Evolutionary conservation across 2,329 filamentous ascomycete species (phyloP).

Genomic region (Pyrenochaeta sp.): DNA sequence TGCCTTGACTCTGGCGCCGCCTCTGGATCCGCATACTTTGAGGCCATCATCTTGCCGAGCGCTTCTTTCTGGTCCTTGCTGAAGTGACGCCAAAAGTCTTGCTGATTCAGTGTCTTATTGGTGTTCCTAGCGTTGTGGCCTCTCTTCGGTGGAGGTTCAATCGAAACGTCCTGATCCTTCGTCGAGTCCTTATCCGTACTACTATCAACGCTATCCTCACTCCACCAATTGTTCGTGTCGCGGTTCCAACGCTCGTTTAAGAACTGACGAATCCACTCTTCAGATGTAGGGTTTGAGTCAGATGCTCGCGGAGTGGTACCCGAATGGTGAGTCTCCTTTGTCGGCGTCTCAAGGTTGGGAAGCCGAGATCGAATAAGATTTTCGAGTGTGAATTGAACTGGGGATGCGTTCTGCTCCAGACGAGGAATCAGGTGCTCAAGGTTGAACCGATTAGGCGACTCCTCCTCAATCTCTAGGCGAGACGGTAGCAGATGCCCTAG

Average conservation of each 20-base stretch:
- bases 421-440: constrained; percentile 51
- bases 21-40: constrained; percentile 49
- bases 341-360: constrained; percentile 38
- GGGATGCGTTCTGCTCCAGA: constrained; percentile 42
- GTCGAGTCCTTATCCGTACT: constrained; percentile 65
- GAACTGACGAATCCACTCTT: constrained; percentile 87
- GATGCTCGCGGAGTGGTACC: constrained; percentile 37
- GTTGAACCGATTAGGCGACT: constrained; percentile 47
- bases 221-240: constrained; percentile 83
- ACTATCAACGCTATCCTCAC: constrained; percentile 72
- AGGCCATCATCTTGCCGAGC: constrained; percentile 52
- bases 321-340: constrained; percentile 25
- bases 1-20: constrained; percentile 45
- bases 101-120: constrained; percentile 60
- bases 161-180: constrained; percentile 19
- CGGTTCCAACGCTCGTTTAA: constrained; percentile 74
- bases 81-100: constrained; percentile 58
- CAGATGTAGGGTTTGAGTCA: constrained; percentile 63
- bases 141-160: constrained; percentile 35
- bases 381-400: constrained; percentile 48
- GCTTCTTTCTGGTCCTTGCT: constrained; percentile 49
- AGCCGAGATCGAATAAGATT: constrained; percentile 51
- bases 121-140: constrained; percentile 54
- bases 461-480: constrained; percentile 40
- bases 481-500: constrained; percentile 50